Base-by-base conservation (phyloP, 768 basidiomycete genomes). In the Rossbeevera mucosa region DNA sequence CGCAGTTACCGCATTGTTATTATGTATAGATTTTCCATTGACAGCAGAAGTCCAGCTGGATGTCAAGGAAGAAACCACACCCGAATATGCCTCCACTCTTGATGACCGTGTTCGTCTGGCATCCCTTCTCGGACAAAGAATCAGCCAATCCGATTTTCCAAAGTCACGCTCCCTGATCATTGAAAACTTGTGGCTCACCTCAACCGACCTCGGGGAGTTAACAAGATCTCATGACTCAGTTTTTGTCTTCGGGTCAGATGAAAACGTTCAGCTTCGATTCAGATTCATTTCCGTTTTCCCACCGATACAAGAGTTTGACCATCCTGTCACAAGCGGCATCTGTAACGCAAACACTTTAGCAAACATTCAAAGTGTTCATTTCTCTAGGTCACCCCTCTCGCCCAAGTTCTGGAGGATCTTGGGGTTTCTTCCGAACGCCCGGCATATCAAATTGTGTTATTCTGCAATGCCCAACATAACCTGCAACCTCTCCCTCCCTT, bases 371-470 rank as follows among this genome's bases (percentile, higher is more conserved):
- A n/a, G 33, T 11, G 9, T 18, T 18, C 4, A 11, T 18, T 36
- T 9, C 3, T 9, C 18, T 4, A 5, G 0, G 18, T 5, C 8
- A 18, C 11, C n/a, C 2, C 4, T 18, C 8, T 3, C 4, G n/a
- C n/a, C n/a, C n/a, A 9, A 36, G n/a, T 36, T 36, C 33, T 36
- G 33, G 33, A 18, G 33, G n/a, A 36, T 36, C 8, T 36, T 36
- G 33, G n/a, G 3, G 8, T 33, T 3, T 3, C 33, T 33, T n/a
- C 9, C 33, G 8, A 8, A 33, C n/a, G 33, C n/a, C n/a, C n/a
- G 33, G 33, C 9, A 18, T 36, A 36, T 36, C 16, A n/a, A 3
- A 33, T 8, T 33, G 7, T 16, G 31, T 33, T 1, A 28, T 8
- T 16, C 14, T 7, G 3, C 5, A 8, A n/a, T 33, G 31, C 31